These are phyloP conservation scores for Cyclostephanos invisitatus DNA, from an alignment of 108 stramenopile genomes.

Conservation along the genomic window DNA sequence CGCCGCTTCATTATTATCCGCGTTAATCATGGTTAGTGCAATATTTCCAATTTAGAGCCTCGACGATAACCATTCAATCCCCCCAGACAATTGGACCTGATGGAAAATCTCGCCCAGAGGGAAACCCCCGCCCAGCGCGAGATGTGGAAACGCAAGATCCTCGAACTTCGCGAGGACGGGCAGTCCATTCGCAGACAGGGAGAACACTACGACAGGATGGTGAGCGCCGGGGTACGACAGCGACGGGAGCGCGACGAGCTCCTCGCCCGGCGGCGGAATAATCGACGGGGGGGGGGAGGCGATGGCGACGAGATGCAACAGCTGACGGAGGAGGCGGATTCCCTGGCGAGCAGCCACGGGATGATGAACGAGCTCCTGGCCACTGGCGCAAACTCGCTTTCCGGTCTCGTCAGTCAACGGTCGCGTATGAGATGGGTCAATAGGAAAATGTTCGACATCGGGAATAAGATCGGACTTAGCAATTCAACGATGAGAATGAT, in stretches of 20 bases:
- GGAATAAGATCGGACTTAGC: constrained; percentile 70
- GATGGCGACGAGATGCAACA: constrained; percentile 61
- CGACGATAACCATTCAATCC: not conserved
- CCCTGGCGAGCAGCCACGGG: constrained; percentile 59
- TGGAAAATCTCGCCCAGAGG: constrained; percentile 67
- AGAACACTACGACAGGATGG: constrained; percentile 73
- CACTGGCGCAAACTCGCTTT: constrained; percentile 64
- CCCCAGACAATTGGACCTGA: constrained; percentile 64
- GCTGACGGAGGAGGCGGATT: constrained; percentile 71
- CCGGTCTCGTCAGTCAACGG: constrained; percentile 63
- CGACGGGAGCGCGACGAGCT: constrained; percentile 79
- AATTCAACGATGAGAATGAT: constrained; percentile 86
- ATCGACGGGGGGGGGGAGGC: constrained; percentile 19
- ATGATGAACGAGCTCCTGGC: constrained; percentile 76
- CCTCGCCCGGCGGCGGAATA: constrained; percentile 56
- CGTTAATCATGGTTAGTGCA: not conserved
- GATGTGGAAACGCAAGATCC: constrained; percentile 84
- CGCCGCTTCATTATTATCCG: not conserved
- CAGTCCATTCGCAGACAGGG: constrained; percentile 64
- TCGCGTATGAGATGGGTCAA: constrained; percentile 69
- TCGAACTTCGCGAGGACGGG: constrained; percentile 74
- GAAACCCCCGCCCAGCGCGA: constrained; percentile 84
- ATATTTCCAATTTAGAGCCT: not conserved
- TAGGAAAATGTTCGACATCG: constrained; percentile 68
- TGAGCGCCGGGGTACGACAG: constrained; percentile 67